Percentiles rank a stretch among this genome's conserved stretches.
Evolutionary conservation across 768 basidiomycete genomes (phyloP).

Genomic region (Pulveroboletus sp.): DNA sequence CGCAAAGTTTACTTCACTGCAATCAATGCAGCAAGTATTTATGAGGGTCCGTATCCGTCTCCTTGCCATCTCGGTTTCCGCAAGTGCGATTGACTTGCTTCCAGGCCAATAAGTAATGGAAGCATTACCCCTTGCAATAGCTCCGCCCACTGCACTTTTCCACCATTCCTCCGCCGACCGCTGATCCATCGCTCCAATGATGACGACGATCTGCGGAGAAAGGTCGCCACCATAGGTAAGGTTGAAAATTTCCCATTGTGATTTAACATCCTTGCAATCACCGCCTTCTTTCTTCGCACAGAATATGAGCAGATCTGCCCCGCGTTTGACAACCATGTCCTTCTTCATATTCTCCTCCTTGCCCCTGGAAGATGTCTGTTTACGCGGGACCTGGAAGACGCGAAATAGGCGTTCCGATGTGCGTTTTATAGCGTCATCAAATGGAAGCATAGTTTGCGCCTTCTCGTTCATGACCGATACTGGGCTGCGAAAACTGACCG

Average conservation of each 20-base stretch:
- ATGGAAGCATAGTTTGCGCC: conserved; percentile 16
- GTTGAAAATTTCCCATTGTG: conserved; percentile 25
- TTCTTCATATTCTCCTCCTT: conserved; percentile 5
- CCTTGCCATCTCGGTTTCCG: conserved; percentile 3
- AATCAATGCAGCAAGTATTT: conserved; percentile 24
- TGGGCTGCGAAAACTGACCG: conserved; percentile 14
- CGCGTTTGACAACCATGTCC: conserved; percentile 14
- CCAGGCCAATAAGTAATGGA: conserved; percentile 20
- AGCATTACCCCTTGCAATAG: background rate
- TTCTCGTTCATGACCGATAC: conserved; percentile 2
- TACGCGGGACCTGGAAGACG: conserved; percentile 17
- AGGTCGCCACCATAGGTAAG: conserved; percentile 24
- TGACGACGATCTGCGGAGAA: conserved; percentile 22
- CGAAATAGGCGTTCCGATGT: conserved; percentile 17
- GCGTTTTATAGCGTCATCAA: conserved; percentile 13
- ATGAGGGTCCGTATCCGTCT: conserved; percentile 12
- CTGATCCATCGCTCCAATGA: conserved; percentile 17
- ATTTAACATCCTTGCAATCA: conserved; percentile 8
- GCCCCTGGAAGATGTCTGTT: background rate
- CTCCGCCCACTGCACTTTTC: background rate
- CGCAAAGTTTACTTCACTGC: conserved; percentile 13
- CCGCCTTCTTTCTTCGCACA: conserved; percentile 11
- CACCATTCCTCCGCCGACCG: conserved; percentile 22
- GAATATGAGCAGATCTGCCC: conserved; percentile 23
- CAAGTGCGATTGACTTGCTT: background rate